Evolutionary conservation across 106 monocot genomes (phyloP).

Genomic region (Hemerocallis citrina): DNA sequence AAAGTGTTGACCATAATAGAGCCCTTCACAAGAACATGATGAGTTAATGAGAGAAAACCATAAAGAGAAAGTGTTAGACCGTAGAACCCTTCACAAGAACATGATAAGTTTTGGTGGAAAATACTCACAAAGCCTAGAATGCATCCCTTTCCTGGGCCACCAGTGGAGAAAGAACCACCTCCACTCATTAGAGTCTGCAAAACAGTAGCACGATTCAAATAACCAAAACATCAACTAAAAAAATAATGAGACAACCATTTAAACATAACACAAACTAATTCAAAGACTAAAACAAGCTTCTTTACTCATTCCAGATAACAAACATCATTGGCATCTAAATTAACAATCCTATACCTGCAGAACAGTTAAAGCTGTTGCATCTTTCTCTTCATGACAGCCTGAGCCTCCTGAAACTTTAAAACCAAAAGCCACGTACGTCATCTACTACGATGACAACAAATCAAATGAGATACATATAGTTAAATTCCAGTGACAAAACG

Average conservation of each 20-base stretch:
- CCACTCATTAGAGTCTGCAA: slow-evolving; percentile 80
- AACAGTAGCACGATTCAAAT: slow-evolving; percentile 4
- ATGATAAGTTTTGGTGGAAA: too few species aligned
- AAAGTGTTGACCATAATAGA: too few species aligned
- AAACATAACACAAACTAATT: not conserved
- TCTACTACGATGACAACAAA: slow-evolving; percentile 19
- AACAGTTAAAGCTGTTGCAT: slow-evolving; percentile 55
- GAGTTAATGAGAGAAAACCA: too few species aligned
- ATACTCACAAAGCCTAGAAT: slow-evolving; percentile 78
- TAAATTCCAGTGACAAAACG: not conserved
- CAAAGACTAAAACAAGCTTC: not conserved
- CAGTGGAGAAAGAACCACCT: slow-evolving; percentile 89
- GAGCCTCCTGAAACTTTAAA: slow-evolving; percentile 86
- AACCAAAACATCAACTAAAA: not conserved
- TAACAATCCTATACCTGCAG: slow-evolving; percentile 50
- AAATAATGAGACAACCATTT: not conserved
- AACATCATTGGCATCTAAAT: not conserved
- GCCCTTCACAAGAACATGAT: too few species aligned
- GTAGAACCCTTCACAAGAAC: too few species aligned
- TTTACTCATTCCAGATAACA: not conserved
- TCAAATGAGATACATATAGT: slow-evolving; percentile 6
- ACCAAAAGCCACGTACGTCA: slow-evolving; percentile 76
- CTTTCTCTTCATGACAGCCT: slow-evolving; percentile 78
- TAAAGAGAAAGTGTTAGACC: too few species aligned
- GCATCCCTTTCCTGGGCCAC: slow-evolving; percentile 97